Conservation (phyloP, 352 stramenopile genomes). For the Pythium oligandrum region DNA sequence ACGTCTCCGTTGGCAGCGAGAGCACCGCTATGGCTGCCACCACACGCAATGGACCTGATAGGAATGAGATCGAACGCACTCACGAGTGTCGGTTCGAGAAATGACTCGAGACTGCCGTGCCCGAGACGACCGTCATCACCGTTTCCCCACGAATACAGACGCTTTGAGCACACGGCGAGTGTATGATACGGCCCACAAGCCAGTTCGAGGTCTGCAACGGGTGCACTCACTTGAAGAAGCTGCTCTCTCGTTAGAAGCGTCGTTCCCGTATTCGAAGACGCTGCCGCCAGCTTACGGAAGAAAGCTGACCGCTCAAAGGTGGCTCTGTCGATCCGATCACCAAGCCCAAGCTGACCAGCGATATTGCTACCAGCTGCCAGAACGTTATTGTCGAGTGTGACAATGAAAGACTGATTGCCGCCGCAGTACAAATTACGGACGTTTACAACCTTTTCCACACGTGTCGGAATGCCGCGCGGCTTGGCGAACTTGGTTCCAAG, state of each 20-base stretch:
- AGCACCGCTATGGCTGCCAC: constrained; percentile 52
- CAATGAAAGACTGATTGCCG: constrained; percentile 55
- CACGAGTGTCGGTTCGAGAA: constrained; percentile 32
- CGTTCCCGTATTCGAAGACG: not conserved
- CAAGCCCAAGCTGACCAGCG: constrained; percentile 52
- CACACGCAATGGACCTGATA: constrained; percentile 39
- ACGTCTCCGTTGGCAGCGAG: constrained; percentile 39
- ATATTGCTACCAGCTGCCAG: constrained; percentile 61
- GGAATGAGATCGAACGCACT: constrained; percentile 25
- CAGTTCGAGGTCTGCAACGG: constrained; percentile 32
- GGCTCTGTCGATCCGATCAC: constrained; percentile 35
- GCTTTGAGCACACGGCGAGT: constrained; percentile 32
- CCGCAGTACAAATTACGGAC: constrained; percentile 41
- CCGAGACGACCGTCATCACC: constrained; percentile 63
- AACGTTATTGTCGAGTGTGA: constrained; percentile 46
- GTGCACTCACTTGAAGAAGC: constrained; percentile 3
- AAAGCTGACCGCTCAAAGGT: constrained; percentile 48
- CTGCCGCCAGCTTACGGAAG: constrained; percentile 34
- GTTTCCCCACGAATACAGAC: constrained; percentile 59
- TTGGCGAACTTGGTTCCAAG: constrained; percentile 28
- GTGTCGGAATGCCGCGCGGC: constrained; percentile 26
- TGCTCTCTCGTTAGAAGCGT: constrained; percentile 7
- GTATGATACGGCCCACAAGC: constrained; percentile 58
- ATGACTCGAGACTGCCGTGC: constrained; percentile 37
- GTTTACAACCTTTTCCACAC: constrained; percentile 48